Percentiles rank a stretch among this genome's conserved stretches.
These are phyloP conservation scores for Discostella stelligeroides DNA, from an alignment of 108 stramenopile genomes.

Conservation along the genomic window DNA sequence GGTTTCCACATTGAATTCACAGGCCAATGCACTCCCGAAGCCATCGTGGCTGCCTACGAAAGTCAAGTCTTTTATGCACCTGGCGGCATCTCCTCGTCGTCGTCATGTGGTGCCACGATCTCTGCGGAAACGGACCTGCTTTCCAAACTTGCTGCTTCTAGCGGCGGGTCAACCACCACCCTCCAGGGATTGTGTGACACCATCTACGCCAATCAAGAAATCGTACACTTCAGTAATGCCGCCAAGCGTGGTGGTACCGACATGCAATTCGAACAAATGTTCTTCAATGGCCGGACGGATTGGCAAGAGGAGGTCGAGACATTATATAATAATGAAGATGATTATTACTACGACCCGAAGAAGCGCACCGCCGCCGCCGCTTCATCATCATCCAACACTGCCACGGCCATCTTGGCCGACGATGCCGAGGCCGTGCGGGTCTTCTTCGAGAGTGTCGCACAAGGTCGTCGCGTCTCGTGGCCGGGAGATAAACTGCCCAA, in stretches of 20 bases:
- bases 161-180: not conserved
- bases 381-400: not conserved
- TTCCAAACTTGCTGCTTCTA: too few relatives aligned
- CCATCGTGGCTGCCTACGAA: slow-evolving; percentile 38
- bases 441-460: slow-evolving; percentile 29
- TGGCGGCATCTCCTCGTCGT: slow-evolving; percentile 15
- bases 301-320: slow-evolving; percentile 54
- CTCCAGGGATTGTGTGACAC: slow-evolving; percentile 16
- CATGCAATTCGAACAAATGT: slow-evolving; percentile 39
- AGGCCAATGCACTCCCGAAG: slow-evolving; percentile 25
- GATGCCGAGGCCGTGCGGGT: slow-evolving; percentile 33
- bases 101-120: not conserved
- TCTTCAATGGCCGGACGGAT: slow-evolving; percentile 43
- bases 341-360: too few relatives aligned
- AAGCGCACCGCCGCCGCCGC: too few relatives aligned
- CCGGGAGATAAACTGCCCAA: slow-evolving; percentile 38
- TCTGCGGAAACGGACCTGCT: slow-evolving; percentile 16
- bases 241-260: slow-evolving; percentile 32
- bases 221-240: slow-evolving; percentile 22
- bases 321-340: slow-evolving; percentile 21
- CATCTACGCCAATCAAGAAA: slow-evolving; percentile 18
- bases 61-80: slow-evolving; percentile 26
- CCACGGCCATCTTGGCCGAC: slow-evolving; percentile 25
- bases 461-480: slow-evolving; percentile 15
- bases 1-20: slow-evolving; percentile 30